These are phyloP conservation scores for Incumbomyces lentus DNA, from an alignment of 2,329 filamentous ascomycete genomes.

Conservation along the genomic window DNA sequence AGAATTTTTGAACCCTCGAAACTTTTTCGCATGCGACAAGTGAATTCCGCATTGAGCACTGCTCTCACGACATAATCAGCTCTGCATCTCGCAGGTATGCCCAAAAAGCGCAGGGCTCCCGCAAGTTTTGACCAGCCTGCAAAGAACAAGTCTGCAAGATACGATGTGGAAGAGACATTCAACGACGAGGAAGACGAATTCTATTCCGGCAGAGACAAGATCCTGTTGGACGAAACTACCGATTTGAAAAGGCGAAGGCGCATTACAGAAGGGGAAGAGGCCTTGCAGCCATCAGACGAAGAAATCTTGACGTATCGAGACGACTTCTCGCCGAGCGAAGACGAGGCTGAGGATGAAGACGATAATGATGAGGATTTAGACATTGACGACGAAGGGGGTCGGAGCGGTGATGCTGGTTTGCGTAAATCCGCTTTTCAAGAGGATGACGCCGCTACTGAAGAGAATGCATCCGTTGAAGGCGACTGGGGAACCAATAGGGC, in stretches of 20 bases:
- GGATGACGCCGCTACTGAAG: constrained; percentile 34
- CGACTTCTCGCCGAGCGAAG: constrained; percentile 24
- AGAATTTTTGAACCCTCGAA: not conserved
- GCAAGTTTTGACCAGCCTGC: constrained; percentile 23
- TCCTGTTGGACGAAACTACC: constrained; percentile 73
- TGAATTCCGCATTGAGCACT: too few species aligned
- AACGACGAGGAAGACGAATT: constrained; percentile 93
- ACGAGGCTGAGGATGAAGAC: constrained; percentile 45
- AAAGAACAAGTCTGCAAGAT: constrained; percentile 16
- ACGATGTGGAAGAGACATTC: constrained; percentile 56
- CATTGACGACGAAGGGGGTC: constrained; percentile 27
- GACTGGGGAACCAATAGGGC: constrained; percentile 82
- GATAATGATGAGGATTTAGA: constrained; percentile 45
- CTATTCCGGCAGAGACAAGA: constrained; percentile 73
- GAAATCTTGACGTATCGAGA: constrained; percentile 47
- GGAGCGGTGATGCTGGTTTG: constrained; percentile 17
- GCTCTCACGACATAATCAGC: constrained; percentile 7
- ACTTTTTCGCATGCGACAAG: not conserved
- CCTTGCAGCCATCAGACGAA: constrained; percentile 51
- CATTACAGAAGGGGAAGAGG: constrained; percentile 49
- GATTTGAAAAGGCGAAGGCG: constrained; percentile 67
- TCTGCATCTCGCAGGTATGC: constrained; percentile 33
- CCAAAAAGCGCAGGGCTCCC: constrained; percentile 58
- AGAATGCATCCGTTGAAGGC: constrained; percentile 48
- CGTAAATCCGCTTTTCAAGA: constrained; percentile 21